A percentile compares a stretch with the other conserved stretches of the same genome.
Conservation (phyloP, 495 filamentous ascomycete species). For the Penicillium psychrofluorescens region DNA sequence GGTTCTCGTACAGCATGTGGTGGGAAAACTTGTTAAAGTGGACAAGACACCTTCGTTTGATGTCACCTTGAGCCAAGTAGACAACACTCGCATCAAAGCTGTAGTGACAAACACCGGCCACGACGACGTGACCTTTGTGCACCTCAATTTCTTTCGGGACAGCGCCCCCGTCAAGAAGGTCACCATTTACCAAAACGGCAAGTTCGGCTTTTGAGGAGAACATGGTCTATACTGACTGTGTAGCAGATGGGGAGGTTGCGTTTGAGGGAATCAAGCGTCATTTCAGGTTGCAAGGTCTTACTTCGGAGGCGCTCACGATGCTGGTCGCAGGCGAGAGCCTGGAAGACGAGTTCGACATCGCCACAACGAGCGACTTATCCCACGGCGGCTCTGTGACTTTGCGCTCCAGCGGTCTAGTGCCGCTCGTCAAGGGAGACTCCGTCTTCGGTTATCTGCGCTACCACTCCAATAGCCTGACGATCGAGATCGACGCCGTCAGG, state of each 20-base stretch:
- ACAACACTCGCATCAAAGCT: slow-evolving; percentile 52
- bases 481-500: slow-evolving; percentile 40
- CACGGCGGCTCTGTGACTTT: slow-evolving; percentile 39
- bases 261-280: slow-evolving; percentile 53
- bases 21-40: slow-evolving; percentile 32
- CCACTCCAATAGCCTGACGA: slow-evolving; percentile 16
- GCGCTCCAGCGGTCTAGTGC: slow-evolving; percentile 45
- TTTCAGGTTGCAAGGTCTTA: slow-evolving; percentile 37
- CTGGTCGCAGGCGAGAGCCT: slow-evolving; percentile 49
- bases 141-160: slow-evolving; percentile 56
- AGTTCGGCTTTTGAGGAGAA: slow-evolving; percentile 3
- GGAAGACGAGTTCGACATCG: slow-evolving; percentile 50
- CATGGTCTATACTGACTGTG: neutral
- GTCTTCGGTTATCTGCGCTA: slow-evolving; percentile 18
- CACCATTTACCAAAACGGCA: slow-evolving; percentile 44
- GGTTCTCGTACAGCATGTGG: slow-evolving; percentile 34
- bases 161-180: slow-evolving; percentile 54
- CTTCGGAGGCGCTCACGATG: slow-evolving; percentile 45
- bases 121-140: slow-evolving; percentile 49
- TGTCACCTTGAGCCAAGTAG: slow-evolving; percentile 45
- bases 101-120: slow-evolving; percentile 53
- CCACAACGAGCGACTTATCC: slow-evolving; percentile 47
- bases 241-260: slow-evolving; percentile 37
- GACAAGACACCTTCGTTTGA: slow-evolving; percentile 37
- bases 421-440: slow-evolving; percentile 28